Base-by-base conservation (phyloP, 495 filamentous ascomycete genomes). In the Bathelium albidoporum region DNA sequence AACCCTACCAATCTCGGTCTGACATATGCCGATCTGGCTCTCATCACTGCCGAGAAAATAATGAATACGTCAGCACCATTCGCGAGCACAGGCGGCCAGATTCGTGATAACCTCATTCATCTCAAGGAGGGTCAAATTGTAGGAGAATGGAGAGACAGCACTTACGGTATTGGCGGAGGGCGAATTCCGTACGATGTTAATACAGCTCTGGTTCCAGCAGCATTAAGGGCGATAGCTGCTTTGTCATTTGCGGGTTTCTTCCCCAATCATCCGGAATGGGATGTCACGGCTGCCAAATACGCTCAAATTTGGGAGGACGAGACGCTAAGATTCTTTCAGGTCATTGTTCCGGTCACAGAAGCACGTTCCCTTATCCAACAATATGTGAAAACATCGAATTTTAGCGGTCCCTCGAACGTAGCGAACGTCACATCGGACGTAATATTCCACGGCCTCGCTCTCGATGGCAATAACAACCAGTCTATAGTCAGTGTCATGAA, bases 121-220 rank as follows among this genome's bases (percentile, higher is more conserved):
- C 73, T 87, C 0, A 83, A 82, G 59, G 69, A 78, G 1, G 79
- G 74, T 18, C 73, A 86, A 66, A 67, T 77, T n/a, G 82, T 85
- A 1, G 85, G 85, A 2, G 69, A 87, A 68, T 88, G 85, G 85
- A 74, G 85, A 68, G 85, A 87, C 58, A 83, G 78, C 61, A 77
- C 70, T 16, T 82, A 82, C 55, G 84, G 85, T 4, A 76, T 87
- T 39, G 85, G 85, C 2, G 62, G 44, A 14, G 85, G 84, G 22
- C 79, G 82, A 7, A 81, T 86, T 49, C 85, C 85, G 0, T 87
- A 82, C 70, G 83, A 87, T 64, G 85, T 88, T 18, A 88, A 87
- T 64, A 83, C 82, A 9, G 85, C 82, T 26, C 71, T 88, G 2
- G 80, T 80, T 0, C 85, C 85, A 0, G 84, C 85, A 18, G 84